Base-by-base conservation (phyloP, 306 rosid species). In the Abrus precatorius region DNA sequence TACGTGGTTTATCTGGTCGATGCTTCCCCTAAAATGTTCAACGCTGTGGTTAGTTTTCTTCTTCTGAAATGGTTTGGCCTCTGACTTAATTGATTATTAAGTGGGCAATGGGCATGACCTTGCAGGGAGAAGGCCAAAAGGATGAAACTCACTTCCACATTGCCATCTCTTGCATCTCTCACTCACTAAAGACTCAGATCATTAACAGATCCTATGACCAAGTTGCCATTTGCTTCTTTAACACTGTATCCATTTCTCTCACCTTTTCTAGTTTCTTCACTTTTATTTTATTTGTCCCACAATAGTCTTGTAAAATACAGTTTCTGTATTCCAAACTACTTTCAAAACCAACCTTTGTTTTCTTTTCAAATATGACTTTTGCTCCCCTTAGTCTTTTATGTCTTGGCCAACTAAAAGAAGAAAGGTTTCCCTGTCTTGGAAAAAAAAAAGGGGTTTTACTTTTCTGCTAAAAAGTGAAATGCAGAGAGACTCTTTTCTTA, bases 1-100 rank as follows among this genome's bases (percentile, higher is more conserved):
- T 75, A 83, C 5, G 91, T 85, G 36, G 97, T 93, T 72, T 93
- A 83, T 77, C 70, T 95, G 78, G 92, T 95, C 60, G 99, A 95
- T 82, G 98, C 99, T 72, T 93, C 99, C 9, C 97, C 98, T 32
- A 93, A 87, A 81, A 95, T 95, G 99, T 87, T 91, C 92, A 78
- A 2, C 69, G 52, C 90, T n/a, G 36, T 82, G 75, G 97, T 91
- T 74, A 66, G 88, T 87, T 75, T 74, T 61, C 70, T 50, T 57
- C 75, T 44, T 20, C 64, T 29, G 9, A 8, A 2, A 1, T 48
- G 3, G 0, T 1, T 1, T 10, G 13, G 0, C 52, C 1, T 47
- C 1, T 47, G 11, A 10, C 3, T 9, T 48, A 1, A 5, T 44
- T 44, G 48, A 44, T 8, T 8, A 3, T 14, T 64, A 34, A 9